Evolutionary conservation across 148 eudicot species (phyloP).

Genomic region (Mesembryanthemum crystallinum): DNA sequence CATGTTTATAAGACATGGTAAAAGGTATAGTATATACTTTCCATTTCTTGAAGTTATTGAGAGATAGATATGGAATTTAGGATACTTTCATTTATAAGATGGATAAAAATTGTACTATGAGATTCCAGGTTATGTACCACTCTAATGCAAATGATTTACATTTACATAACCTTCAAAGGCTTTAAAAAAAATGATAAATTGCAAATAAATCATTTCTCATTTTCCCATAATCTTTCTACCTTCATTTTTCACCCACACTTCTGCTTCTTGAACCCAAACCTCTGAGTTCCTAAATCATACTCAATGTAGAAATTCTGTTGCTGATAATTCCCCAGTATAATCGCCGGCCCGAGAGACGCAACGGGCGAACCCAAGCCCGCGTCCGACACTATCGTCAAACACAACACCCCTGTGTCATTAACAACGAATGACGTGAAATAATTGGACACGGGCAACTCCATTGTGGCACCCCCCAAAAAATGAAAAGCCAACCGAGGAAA

Average conservation of each 20-base stretch:
- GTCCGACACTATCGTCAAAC: constrained; percentile 56
- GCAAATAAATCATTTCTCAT: not conserved
- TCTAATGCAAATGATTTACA: not conserved
- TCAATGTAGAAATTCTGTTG: constrained; percentile 69
- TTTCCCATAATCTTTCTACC: not conserved
- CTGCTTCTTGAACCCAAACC: constrained; percentile 60
- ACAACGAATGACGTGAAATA: constrained; percentile 50
- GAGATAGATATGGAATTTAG: too few species aligned
- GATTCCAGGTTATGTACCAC: not conserved
- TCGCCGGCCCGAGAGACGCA: constrained; percentile 39
- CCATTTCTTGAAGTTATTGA: too few species aligned
- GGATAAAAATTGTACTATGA: too few species aligned
- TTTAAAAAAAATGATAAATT: too few species aligned
- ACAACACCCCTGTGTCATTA: constrained; percentile 28
- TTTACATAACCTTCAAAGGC: too few species aligned
- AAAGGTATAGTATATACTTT: too few species aligned
- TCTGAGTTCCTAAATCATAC: constrained; percentile 63
- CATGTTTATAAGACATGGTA: too few species aligned
- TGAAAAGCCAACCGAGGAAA: constrained; percentile 50
- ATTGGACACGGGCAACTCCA: constrained; percentile 51
- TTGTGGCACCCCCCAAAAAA: constrained; percentile 63
- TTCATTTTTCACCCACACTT: constrained; percentile 35
- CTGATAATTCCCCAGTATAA: constrained; percentile 71
- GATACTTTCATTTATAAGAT: too few species aligned
- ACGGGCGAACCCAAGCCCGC: constrained; percentile 8